Evolutionary conservation across 306 rosid genomes (phyloP), one percentile per base, ranked within the genome.

Genomic region (Rosa rugosa): DNA sequence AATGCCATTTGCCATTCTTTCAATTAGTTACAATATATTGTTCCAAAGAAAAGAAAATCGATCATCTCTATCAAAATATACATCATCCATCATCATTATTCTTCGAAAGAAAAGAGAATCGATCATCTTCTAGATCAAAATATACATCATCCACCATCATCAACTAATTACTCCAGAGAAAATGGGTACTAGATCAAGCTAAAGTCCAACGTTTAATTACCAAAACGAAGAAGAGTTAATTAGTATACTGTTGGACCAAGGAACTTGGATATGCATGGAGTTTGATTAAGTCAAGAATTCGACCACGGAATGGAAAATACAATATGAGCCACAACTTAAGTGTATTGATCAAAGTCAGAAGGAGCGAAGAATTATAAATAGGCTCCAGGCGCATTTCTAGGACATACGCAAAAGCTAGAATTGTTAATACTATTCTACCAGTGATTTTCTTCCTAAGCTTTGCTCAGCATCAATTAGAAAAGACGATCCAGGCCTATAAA

Each of bases 341-440:
- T 9, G n/a, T n/a, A 20, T 63, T 63, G 40, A 13, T 63, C 20
- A 47, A 31, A 72, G 75, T 72, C 75, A 50, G 63, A 50, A 50
- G 38, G n/a, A 49, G 27, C 62, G 23, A 17, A 17, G 45, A 71
- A n/a, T 4, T 71, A 49, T 71, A 71, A 17, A 71, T 49, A 71
- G 63, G 18, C 1, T 22, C n/a, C 46, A 50, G 51, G 34, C 11
- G n/a, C 62, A 56, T 56, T 20, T 56, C 27, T 56, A 23, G 27
- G 62, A n/a, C 22, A 54, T 20, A 18, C 60, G 60, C 60, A 20
- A 51, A 18, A 18, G 25, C n/a, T 54, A 18, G 60, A 54, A 53
- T 53, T 18, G 59, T 54, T 54, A 54, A 7, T 18, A 20, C 11
- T 20, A n/a, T 53, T 53, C 5, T 18, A 53, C 59, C 10, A 53